phyloP scores from a whole-genome alignment of 345 rosid genomes.

The Zanthoxylum bungeanum region DNA sequence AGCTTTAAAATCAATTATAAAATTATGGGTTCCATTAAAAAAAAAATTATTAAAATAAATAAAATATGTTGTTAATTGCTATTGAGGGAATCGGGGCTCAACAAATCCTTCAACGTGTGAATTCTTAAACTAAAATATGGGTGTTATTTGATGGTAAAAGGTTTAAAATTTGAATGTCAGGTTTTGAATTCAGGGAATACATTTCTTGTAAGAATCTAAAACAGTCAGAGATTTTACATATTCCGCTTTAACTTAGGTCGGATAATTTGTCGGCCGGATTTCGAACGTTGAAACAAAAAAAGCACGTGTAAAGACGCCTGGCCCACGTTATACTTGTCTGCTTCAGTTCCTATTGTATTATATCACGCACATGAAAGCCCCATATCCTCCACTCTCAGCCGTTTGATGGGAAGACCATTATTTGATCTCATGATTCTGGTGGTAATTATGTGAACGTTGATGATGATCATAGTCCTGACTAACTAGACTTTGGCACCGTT shows the following conservation, averaged over 20 bases:
- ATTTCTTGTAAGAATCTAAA: too few species aligned
- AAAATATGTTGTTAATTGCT: background rate
- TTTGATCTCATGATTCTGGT: background rate
- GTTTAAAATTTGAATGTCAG: too few species aligned
- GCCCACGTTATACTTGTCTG: slow-evolving; percentile 29
- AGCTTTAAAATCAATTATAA: background rate
- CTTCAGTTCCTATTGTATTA: background rate
- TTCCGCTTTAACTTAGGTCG: too few species aligned
- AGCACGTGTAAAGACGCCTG: slow-evolving; percentile 3
- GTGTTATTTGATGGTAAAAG: too few species aligned
- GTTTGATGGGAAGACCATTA: background rate
- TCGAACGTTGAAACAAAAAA: too few species aligned
- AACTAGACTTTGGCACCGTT: too few species aligned
- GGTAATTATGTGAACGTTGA: too few species aligned
- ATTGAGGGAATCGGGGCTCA: slow-evolving; percentile 21
- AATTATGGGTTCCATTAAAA: slow-evolving; percentile 10
- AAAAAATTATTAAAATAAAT: background rate
- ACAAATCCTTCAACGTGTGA: background rate
- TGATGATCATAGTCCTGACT: too few species aligned
- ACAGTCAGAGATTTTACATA: too few species aligned
- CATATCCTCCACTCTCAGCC: background rate
- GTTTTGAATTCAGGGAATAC: too few species aligned
- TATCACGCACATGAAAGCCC: background rate
- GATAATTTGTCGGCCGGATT: too few species aligned
- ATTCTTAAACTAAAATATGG: slow-evolving; percentile 18